Base-by-base conservation (phyloP, 257 asterid species). In the Asclepias syriaca region DNA sequence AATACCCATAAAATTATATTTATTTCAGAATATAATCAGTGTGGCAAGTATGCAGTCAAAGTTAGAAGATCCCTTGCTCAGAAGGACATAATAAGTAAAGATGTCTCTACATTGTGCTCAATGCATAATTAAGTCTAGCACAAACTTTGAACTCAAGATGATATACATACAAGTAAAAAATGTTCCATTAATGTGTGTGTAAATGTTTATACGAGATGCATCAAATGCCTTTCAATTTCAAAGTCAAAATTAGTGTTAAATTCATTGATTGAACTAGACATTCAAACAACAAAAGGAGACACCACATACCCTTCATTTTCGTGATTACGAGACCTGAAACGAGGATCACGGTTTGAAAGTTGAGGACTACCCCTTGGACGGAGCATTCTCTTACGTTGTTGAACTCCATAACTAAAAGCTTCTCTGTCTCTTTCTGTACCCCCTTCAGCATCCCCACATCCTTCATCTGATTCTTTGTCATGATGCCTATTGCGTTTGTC, bases 321-420 rank as follows among this genome's bases (percentile, higher is more conserved):
- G 72, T 84, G 89, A 77, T 82, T 78, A 53, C 80, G 84, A 48
- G 96, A 60, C 84, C 89, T 87, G 80, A 77, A 81, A 71, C 89
- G 96, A 37, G 82, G 81, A 80, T 87, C 96, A 3, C 88, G 93
- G 65, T 80, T 88, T 68, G 91, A 90, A 71, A 69, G 84, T 82
- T 90, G 98, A 80, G 99, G 97, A 83, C 99, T 91, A 74, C 93
- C 96, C 78, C 96, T 82, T 56, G 98, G 95, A 29, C 95, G 86
- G 69, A 91, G 85, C 94, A 93, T 88, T 85, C 96, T 88, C 79
- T 88, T 91, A 66, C 93, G 87, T 82, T 89, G 99, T 85, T 91
- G 97, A 82, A 85, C 89, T 75, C 96, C 97, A 83, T 73, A 73
- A 81, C 69, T 84, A 70, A 87, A 84, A 76, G 63, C 81, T 75